phyloP scores from a whole-genome alignment of 2,329 filamentous ascomycete species.

The Rutstroemia sydowiana region DNA sequence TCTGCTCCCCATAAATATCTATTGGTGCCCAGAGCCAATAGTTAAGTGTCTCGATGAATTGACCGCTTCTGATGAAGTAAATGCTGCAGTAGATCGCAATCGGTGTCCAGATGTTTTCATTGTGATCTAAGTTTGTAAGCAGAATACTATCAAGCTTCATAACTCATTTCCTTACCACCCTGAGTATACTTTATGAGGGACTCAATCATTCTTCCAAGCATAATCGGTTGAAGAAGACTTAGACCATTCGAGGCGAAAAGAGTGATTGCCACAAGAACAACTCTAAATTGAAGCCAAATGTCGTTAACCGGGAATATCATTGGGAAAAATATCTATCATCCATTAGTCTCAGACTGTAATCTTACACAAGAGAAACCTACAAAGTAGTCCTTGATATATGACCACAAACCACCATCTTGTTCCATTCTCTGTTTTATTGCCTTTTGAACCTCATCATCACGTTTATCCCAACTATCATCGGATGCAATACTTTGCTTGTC shows the following conservation, averaged over 20 bases:
- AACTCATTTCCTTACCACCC: conserved; percentile 11
- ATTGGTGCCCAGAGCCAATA: conserved; percentile 47
- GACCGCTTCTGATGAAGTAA: conserved; percentile 42
- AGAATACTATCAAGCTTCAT: neutral
- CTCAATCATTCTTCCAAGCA: conserved; percentile 73
- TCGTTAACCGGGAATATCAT: conserved; percentile 71
- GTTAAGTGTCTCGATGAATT: conserved; percentile 43
- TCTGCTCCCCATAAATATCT: conserved; percentile 49
- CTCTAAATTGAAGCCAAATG: conserved; percentile 57
- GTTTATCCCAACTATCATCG: conserved; percentile 49
- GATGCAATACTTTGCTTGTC: conserved; percentile 29
- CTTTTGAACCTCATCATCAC: conserved; percentile 46
- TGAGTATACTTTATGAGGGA: conserved; percentile 45
- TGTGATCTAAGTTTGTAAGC: conserved; percentile 20
- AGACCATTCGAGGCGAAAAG: conserved; percentile 64
- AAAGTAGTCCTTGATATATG: conserved; percentile 67
- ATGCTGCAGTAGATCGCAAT: conserved; percentile 44
- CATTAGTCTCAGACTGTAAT: neutral
- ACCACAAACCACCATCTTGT: conserved; percentile 68
- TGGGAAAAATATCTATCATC: conserved; percentile 59
- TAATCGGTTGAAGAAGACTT: conserved; percentile 71
- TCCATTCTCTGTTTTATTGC: conserved; percentile 62
- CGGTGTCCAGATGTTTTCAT: conserved; percentile 43
- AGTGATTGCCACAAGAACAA: conserved; percentile 58
- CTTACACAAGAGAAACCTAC: conserved; percentile 28